A percentile compares a stretch with the other conserved stretches of the same genome.
Evolutionary conservation across 768 basidiomycete species (phyloP).

Genomic region (Mycena latifolia): DNA sequence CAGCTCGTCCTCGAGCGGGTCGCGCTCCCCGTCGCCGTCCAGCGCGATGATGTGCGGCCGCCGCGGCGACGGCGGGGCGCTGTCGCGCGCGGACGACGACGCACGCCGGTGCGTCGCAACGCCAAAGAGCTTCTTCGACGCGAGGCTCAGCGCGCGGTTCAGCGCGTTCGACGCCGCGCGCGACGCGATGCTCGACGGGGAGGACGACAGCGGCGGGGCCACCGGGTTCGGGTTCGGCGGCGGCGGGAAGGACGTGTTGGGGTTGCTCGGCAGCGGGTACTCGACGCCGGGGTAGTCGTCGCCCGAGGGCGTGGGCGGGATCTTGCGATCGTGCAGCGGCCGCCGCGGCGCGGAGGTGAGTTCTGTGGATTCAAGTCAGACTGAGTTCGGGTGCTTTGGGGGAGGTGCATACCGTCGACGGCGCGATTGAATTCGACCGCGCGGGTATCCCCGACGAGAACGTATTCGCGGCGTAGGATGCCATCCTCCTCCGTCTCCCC

Average conservation of each 20-base stretch:
- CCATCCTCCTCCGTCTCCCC: slow-evolving; percentile 90
- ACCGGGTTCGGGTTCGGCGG: slow-evolving; percentile 67
- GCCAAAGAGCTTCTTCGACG: slow-evolving; percentile 87
- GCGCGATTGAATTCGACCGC: slow-evolving; percentile 94
- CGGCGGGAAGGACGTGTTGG: slow-evolving; percentile 76
- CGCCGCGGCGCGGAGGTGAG: slow-evolving; percentile 70
- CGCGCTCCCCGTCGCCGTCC: slow-evolving; percentile 54
- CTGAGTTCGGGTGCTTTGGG: no score
- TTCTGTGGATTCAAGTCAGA: slow-evolving; percentile 55
- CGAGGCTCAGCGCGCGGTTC: slow-evolving; percentile 82
- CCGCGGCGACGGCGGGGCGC: slow-evolving; percentile 66
- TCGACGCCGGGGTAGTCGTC: slow-evolving; percentile 58
- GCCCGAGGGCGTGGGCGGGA: slow-evolving; percentile 59
- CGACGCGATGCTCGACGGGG: slow-evolving; percentile 70
- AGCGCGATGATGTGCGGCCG: slow-evolving; percentile 65
- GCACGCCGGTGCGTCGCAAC: slow-evolving; percentile 50
- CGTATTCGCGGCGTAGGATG: slow-evolving; percentile 87
- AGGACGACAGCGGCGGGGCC: slow-evolving; percentile 71
- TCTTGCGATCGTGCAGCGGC: slow-evolving; percentile 68
- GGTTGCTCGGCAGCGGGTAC: slow-evolving; percentile 44
- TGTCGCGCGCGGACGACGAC: slow-evolving; percentile 47
- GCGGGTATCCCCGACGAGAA: slow-evolving; percentile 90
- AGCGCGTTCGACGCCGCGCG: slow-evolving; percentile 80
- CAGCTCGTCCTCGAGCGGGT: slow-evolving; percentile 87
- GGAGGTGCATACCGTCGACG: slow-evolving; percentile 88